Evolutionary conservation across 306 rosid genomes (phyloP).

Genomic region (Cucurbita moschata): DNA sequence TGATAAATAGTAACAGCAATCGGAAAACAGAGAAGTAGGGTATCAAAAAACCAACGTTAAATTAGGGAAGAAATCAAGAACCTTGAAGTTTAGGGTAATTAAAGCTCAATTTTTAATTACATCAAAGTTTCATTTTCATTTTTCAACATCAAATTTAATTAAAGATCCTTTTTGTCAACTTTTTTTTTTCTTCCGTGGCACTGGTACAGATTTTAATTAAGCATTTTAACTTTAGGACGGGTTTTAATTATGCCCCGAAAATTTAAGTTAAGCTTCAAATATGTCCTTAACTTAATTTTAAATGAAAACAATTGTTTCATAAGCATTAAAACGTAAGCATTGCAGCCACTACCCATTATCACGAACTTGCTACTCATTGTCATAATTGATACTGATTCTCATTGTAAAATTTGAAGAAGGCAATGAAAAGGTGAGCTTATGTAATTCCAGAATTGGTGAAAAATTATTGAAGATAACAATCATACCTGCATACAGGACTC

Average conservation of each 20-base stretch:
- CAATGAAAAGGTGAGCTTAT: not conserved
- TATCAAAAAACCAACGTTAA: not conserved
- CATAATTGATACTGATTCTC: not conserved
- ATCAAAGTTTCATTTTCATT: no score
- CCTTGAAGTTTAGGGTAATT: not conserved
- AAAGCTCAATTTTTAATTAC: no score
- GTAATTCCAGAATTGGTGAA: slow-evolving; percentile 7
- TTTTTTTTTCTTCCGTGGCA: no score
- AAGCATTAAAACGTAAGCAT: no score
- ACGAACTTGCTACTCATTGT: not conserved
- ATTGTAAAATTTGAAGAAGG: not conserved
- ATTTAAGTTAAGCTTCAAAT: no score
- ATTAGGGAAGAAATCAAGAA: not conserved
- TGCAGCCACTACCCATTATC: slow-evolving; percentile 11
- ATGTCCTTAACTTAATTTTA: no score
- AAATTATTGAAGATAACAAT: slow-evolving; percentile 20
- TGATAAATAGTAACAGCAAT: not conserved
- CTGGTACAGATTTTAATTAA: no score
- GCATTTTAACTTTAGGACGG: no score
- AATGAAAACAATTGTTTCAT: not conserved
- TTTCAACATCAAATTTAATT: no score
- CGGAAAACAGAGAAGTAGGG: not conserved
- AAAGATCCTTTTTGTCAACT: no score
- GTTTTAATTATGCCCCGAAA: no score
- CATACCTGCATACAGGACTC: slow-evolving; percentile 16